phyloP scores from a whole-genome alignment of 331 rosid species.

The Telfairia occidentalis region DNA sequence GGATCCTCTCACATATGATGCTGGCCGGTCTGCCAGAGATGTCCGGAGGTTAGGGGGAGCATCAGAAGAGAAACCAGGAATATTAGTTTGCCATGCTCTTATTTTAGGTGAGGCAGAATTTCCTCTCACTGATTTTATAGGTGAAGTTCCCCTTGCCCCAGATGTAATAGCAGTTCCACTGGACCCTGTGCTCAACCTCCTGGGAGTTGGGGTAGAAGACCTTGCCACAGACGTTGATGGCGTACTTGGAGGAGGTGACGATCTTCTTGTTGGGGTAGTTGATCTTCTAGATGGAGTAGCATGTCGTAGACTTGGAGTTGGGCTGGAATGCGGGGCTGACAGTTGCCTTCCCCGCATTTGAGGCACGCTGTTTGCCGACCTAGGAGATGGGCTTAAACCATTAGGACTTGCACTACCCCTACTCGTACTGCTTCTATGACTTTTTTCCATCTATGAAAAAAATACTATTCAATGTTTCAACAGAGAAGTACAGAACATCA shows the following conservation, averaged over 20 bases:
- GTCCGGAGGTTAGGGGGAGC: constrained; percentile 89
- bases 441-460: constrained; percentile 69
- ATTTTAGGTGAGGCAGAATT: constrained; percentile 86
- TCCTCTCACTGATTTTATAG: constrained; percentile 56
- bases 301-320: constrained; percentile 44
- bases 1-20: constrained; percentile 80
- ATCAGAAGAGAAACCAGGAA: constrained; percentile 82
- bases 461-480: constrained; percentile 9
- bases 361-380: constrained; percentile 41
- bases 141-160: constrained; percentile 66
- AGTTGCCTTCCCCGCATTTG: constrained; percentile 63
- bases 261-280: constrained; percentile 58
- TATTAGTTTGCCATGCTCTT: constrained; percentile 83
- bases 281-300: constrained; percentile 63
- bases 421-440: constrained; percentile 71
- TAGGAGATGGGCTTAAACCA: constrained; percentile 83
- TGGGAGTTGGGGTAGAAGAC: constrained; percentile 61
- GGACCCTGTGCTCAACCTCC: constrained; percentile 66
- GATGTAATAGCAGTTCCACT: constrained; percentile 29
- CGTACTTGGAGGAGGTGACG: constrained; percentile 75
- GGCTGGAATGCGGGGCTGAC: constrained; percentile 58
- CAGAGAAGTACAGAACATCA: constrained; percentile 13
- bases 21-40: constrained; percentile 78
- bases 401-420: constrained; percentile 93
- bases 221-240: constrained; percentile 49